Conservation (phyloP, 2,329 filamentous ascomycete genomes). For the Colletotrichum liaoningense region DNA sequence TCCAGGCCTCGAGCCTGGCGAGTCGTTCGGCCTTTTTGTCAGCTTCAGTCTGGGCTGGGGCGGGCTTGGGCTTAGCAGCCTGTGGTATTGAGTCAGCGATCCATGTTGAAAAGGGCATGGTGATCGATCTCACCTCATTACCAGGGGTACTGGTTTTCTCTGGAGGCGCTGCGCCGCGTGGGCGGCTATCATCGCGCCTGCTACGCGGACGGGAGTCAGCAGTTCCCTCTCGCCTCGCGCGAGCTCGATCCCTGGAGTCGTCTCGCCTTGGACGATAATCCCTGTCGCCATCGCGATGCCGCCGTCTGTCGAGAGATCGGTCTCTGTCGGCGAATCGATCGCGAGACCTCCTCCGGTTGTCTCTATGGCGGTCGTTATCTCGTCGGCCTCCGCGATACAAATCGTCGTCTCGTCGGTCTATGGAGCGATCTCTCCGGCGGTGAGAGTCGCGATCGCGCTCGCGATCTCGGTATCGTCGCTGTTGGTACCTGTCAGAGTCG, state of each 20-base stretch:
- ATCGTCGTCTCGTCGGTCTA: slow-evolving; percentile 75
- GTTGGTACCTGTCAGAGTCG: slow-evolving; percentile 54
- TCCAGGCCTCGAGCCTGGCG: slow-evolving; percentile 90
- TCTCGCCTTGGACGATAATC: slow-evolving; percentile 78
- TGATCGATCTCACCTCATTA: slow-evolving; percentile 64
- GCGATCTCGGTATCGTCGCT: slow-evolving; percentile 71
- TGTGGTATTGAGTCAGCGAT: slow-evolving; percentile 49
- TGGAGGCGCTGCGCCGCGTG: slow-evolving; percentile 61
- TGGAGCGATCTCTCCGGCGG: slow-evolving; percentile 76
- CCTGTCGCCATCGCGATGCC: slow-evolving; percentile 70
- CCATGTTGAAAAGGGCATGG: background rate
- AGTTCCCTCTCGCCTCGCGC: slow-evolving; percentile 75
- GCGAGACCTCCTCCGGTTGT: slow-evolving; percentile 71
- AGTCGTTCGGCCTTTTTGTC: slow-evolving; percentile 84
- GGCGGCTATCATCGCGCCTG: slow-evolving; percentile 73
- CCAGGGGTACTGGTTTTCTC: slow-evolving; percentile 61
- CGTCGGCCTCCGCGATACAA: slow-evolving; percentile 70
- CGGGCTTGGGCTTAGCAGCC: slow-evolving; percentile 64
- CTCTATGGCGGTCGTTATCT: slow-evolving; percentile 62
- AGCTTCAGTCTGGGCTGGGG: slow-evolving; percentile 70
- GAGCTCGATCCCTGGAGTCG: slow-evolving; percentile 75
- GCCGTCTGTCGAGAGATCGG: slow-evolving; percentile 62
- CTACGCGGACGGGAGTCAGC: slow-evolving; percentile 76
- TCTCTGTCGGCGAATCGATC: slow-evolving; percentile 70
- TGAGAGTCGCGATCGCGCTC: slow-evolving; percentile 65